Evolutionary conservation across 202 grass and related monocot species (phyloP).

Genomic region (Schoenoplectus tabernaemontani): DNA sequence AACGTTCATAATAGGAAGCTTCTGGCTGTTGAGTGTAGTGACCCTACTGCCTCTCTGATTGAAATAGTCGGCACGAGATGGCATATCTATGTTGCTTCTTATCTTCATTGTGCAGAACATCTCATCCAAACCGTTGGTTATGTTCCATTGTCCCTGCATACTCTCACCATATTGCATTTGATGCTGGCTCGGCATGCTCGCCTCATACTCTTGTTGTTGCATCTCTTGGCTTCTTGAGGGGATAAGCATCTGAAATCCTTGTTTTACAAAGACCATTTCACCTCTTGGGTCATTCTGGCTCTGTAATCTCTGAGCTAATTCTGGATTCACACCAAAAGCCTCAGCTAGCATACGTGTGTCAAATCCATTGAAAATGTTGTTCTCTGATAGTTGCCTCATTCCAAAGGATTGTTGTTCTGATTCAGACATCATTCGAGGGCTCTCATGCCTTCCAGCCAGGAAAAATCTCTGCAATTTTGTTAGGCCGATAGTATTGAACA

Average conservation of each 20-base stretch:
- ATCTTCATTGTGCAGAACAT: slow-evolving; percentile 16
- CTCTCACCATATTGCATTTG: neutral
- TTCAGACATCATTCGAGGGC: neutral
- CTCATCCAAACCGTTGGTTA: slow-evolving; percentile 24
- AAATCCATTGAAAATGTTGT: slow-evolving; percentile 38
- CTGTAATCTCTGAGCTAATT: slow-evolving; percentile 28
- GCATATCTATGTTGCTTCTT: no score
- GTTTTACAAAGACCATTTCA: slow-evolving; percentile 25
- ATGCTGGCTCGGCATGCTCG: neutral
- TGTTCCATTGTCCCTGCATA: neutral
- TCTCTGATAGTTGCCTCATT: neutral
- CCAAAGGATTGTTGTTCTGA: neutral
- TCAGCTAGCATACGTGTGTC: slow-evolving; percentile 21
- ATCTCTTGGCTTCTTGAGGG: neutral
- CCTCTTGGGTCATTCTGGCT: slow-evolving; percentile 25
- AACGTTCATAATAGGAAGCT: slow-evolving; percentile 27
- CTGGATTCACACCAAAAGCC: slow-evolving; percentile 22
- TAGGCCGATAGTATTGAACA: neutral
- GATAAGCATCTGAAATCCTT: slow-evolving; percentile 13
- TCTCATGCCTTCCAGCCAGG: slow-evolving; percentile 26
- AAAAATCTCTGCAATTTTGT: slow-evolving; percentile 26
- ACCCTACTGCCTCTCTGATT: slow-evolving; percentile 19
- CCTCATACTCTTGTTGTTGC: neutral
- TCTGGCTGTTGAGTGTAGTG: slow-evolving; percentile 30
- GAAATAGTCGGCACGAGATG: slow-evolving; percentile 21